phyloP scores from a whole-genome alignment of 257 asterid genomes.

The Salvia miltiorrhiza region DNA sequence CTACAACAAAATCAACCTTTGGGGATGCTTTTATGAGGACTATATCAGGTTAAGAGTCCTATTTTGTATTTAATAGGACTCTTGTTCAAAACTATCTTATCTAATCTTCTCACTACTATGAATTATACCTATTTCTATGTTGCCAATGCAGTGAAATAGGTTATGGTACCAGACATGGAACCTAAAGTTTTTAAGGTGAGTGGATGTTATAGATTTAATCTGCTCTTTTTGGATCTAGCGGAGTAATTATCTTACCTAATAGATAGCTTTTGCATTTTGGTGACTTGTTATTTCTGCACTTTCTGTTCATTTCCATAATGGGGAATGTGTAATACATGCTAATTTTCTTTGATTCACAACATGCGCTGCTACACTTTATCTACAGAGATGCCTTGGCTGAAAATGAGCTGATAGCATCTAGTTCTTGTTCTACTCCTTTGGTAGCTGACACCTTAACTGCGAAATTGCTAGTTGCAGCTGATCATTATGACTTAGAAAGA shows the following conservation, averaged over 20 bases:
- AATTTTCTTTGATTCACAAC: constrained; percentile 27
- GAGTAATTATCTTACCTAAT: background rate
- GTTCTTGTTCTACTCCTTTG: constrained; percentile 47
- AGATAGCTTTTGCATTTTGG: background rate
- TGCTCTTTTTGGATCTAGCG: background rate
- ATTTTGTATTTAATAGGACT: too few species aligned
- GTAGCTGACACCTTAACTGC: constrained; percentile 62
- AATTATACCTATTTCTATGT: too few species aligned
- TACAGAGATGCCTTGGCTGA: constrained; percentile 75
- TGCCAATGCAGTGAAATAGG: constrained; percentile 63
- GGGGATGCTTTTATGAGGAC: too few species aligned
- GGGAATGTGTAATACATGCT: constrained; percentile 12
- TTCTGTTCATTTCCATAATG: background rate
- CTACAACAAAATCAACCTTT: too few species aligned
- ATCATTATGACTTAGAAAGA: too few species aligned
- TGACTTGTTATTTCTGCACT: background rate
- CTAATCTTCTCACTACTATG: too few species aligned
- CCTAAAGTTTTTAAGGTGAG: constrained; percentile 87
- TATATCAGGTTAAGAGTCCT: too few species aligned
- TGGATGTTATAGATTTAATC: constrained; percentile 18
- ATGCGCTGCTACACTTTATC: constrained; percentile 87
- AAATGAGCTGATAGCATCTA: constrained; percentile 58
- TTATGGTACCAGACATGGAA: constrained; percentile 69
- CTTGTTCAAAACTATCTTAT: too few species aligned
- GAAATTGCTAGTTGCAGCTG: constrained; percentile 85